A percentile compares a stretch with the other conserved stretches of the same genome.
Evolutionary conservation across 2,329 filamentous ascomycete genomes (phyloP).

Genomic region (Epichloe festucae): DNA sequence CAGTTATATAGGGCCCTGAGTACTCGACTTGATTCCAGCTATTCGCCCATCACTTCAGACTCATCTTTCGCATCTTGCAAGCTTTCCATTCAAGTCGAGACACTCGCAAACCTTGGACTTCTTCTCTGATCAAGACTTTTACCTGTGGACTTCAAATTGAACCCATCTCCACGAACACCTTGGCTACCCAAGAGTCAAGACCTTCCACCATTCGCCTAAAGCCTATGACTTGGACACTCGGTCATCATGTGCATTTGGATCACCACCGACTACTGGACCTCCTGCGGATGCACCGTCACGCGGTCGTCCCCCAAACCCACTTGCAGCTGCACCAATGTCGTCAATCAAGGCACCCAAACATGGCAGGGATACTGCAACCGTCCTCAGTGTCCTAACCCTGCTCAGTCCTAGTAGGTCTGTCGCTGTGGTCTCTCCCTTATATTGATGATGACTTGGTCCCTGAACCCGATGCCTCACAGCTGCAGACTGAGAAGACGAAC

Average conservation of each 20-base stretch:
- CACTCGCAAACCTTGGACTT: not conserved
- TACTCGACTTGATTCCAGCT: not conserved
- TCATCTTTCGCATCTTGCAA: not conserved
- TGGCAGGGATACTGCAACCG: conserved; percentile 22
- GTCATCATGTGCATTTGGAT: conserved; percentile 23
- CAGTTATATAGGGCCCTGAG: not conserved
- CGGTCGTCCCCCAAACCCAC: conserved; percentile 15
- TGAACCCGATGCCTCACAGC: not conserved
- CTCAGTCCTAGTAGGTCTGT: conserved; percentile 3
- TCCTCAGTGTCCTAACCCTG: conserved; percentile 19
- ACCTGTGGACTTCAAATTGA: not conserved
- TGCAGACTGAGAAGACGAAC: conserved; percentile 7
- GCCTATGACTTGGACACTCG: not conserved
- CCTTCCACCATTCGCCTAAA: not conserved
- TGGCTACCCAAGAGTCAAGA: not conserved
- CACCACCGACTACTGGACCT: conserved; percentile 18
- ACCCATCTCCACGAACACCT: not conserved
- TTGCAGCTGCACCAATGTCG: conserved; percentile 15
- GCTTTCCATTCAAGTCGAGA: not conserved
- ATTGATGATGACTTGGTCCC: not conserved
- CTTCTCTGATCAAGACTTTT: not conserved
- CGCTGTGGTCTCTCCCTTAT: not conserved
- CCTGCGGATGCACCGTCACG: conserved; percentile 19
- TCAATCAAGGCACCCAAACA: conserved; percentile 15
- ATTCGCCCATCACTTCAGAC: not conserved